phyloP scores from a whole-genome alignment of 2,329 filamentous ascomycete species.

The Fusarium siculi region DNA sequence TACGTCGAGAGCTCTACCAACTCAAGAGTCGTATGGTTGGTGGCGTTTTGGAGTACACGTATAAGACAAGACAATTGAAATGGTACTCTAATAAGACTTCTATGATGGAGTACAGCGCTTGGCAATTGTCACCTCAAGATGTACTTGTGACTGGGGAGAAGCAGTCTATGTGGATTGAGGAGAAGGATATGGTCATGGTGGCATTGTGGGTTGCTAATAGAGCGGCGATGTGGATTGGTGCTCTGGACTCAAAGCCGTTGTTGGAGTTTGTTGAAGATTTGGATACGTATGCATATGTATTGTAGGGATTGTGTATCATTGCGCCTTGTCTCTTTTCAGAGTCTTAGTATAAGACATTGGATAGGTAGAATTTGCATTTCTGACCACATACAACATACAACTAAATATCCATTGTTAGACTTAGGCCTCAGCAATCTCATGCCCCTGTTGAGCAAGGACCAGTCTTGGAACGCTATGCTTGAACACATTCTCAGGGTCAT shows the following conservation, averaged over 20 bases:
- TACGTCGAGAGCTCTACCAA: neutral
- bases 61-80: neutral
- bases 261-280: neutral
- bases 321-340: no score
- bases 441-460: accelerated
- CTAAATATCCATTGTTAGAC: no score
- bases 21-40: accelerated
- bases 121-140: neutral
- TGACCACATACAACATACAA: no score
- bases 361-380: no score
- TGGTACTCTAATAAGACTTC: neutral
- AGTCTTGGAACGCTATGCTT: neutral
- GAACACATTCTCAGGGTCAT: neutral
- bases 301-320: neutral
- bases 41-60: neutral
- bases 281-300: neutral
- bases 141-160: accelerated
- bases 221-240: neutral
- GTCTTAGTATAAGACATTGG: no score
- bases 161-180: neutral
- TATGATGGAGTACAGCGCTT: neutral
- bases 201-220: neutral
- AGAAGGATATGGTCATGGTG: neutral
- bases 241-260: neutral
- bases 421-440: neutral